These are phyloP conservation scores for Pseudomassariella vexata DNA, from an alignment of 2,329 filamentous ascomycete species.

Conservation along the genomic window DNA sequence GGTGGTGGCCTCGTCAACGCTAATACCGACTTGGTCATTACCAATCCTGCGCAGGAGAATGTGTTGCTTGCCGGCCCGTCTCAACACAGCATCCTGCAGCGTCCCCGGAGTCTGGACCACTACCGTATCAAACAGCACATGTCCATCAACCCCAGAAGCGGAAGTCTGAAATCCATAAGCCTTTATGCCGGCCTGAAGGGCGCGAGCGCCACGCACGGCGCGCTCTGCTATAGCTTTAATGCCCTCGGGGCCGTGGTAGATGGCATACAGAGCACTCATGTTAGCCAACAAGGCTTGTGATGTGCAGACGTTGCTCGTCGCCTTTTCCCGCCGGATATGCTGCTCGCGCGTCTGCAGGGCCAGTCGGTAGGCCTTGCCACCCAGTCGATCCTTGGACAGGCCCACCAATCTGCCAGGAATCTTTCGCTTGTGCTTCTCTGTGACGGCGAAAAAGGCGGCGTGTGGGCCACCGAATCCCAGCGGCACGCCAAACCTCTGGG, in stretches of 20 bases:
- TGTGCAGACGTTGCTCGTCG: constrained; percentile 95
- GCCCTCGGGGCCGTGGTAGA: constrained; percentile 86
- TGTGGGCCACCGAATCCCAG: constrained; percentile 93
- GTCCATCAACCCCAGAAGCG: constrained; percentile 48
- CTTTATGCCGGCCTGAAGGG: constrained; percentile 60
- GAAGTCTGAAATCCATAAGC: constrained; percentile 59
- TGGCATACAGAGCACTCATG: constrained; percentile 90
- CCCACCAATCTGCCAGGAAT: constrained; percentile 88
- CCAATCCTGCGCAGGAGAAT: constrained; percentile 62
- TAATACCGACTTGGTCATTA: constrained; percentile 61
- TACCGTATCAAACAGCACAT: constrained; percentile 74
- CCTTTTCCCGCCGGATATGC: constrained; percentile 93
- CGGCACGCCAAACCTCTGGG: constrained; percentile 87
- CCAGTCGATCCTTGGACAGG: constrained; percentile 83
- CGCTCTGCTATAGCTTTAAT: constrained; percentile 78
- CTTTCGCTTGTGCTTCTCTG: constrained; percentile 88
- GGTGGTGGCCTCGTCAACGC: constrained; percentile 67
- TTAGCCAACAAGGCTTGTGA: constrained; percentile 91
- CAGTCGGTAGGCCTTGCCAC: constrained; percentile 73
- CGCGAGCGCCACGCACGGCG: constrained; percentile 64
- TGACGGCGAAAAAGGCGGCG: constrained; percentile 90
- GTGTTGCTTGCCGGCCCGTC: constrained; percentile 38
- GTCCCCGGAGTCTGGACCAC: constrained; percentile 54
- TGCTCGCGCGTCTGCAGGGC: constrained; percentile 91
- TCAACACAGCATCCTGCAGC: too few species aligned